A percentile compares a stretch with the other conserved stretches of the same genome.
phyloP scores from a whole-genome alignment of 2,329 filamentous ascomycete species.

The Simplicillium aogashimaense region DNA sequence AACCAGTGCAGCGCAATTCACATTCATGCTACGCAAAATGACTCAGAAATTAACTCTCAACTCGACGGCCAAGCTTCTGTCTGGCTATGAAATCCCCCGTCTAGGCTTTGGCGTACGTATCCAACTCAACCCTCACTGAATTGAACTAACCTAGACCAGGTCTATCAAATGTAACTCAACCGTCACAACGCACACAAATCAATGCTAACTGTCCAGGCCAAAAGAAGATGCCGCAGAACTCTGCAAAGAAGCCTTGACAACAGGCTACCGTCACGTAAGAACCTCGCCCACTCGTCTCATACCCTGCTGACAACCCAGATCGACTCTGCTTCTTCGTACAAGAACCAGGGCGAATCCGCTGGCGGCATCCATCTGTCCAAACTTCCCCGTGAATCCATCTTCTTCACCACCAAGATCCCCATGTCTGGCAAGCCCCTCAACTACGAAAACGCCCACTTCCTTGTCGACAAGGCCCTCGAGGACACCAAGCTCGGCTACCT shows the following conservation, averaged over 20 bases:
- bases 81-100: constrained; percentile 40
- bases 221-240: constrained; percentile 21
- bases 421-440: constrained; percentile 23
- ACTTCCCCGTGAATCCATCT: constrained; percentile 36
- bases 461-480: constrained; percentile 53
- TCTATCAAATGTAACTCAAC: constrained; percentile 37
- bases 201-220: constrained; percentile 13
- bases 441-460: constrained; percentile 55
- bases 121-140: constrained; percentile 1
- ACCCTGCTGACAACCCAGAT: constrained; percentile 22
- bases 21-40: constrained; percentile 24
- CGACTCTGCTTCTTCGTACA: constrained; percentile 42
- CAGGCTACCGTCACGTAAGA: constrained; percentile 43
- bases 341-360: constrained; percentile 40
- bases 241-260: constrained; percentile 34
- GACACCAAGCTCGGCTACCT: constrained; percentile 56
- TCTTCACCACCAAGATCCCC: constrained; percentile 49
- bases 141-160: constrained; percentile 20
- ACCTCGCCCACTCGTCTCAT: not conserved
- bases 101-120: constrained; percentile 43
- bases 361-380: constrained; percentile 30
- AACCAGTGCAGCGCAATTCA: too few relatives aligned
- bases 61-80: constrained; percentile 42
- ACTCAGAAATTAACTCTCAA: constrained; percentile 31
- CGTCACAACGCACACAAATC: constrained; percentile 4